Evolutionary conservation across 495 filamentous ascomycete species (phyloP).

Genomic region (Trichoderma reesei): DNA sequence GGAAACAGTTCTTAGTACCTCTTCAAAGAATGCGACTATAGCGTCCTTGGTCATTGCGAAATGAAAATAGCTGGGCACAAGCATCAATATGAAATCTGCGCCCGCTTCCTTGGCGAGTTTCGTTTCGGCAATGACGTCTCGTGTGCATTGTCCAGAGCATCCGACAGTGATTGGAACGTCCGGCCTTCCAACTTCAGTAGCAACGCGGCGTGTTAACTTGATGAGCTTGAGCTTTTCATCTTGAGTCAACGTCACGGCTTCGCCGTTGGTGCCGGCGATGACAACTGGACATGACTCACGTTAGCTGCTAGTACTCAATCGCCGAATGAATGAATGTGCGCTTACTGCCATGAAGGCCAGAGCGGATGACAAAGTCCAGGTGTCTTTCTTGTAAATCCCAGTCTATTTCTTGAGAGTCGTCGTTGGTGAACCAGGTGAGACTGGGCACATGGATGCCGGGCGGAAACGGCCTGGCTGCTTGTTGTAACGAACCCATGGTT

Average conservation of each 20-base stretch:
- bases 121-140: conserved; percentile 19
- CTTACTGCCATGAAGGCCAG: conserved; percentile 24
- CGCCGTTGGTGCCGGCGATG: conserved; percentile 27
- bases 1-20: neutral
- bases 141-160: conserved; percentile 17
- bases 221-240: conserved; percentile 22
- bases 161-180: conserved; percentile 24
- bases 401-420: conserved; percentile 31
- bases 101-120: conserved; percentile 23
- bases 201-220: conserved; percentile 17
- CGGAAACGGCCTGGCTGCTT: conserved; percentile 19
- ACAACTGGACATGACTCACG: conserved; percentile 19
- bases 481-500: conserved; percentile 11
- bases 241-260: conserved; percentile 22
- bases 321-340: neutral
- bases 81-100: conserved; percentile 6
- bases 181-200: conserved; percentile 15
- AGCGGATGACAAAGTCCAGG: conserved; percentile 25
- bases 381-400: conserved; percentile 30
- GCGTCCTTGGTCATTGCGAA: neutral
- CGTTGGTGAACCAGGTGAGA: conserved; percentile 29
- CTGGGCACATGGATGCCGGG: conserved; percentile 32
- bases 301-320: neutral
- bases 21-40: conserved; percentile 3
- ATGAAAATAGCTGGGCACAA: conserved; percentile 4